Evolutionary conservation across 129 eudicot genomes (phyloP).

Genomic region (Sambucus nigra): DNA sequence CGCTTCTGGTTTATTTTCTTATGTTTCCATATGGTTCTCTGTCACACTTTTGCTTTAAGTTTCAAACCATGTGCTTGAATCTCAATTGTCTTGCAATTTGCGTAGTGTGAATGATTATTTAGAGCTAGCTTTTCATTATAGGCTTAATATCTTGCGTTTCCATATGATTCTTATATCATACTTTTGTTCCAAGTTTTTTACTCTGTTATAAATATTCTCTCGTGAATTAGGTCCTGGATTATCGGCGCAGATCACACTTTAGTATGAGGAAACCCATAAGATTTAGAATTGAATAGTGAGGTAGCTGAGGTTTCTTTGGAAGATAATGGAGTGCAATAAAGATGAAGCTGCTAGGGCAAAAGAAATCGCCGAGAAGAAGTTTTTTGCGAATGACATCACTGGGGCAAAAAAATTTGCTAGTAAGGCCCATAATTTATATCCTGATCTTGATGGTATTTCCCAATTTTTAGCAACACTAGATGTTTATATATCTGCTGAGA

Average conservation of each 20-base stretch:
- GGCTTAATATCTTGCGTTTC: not conserved
- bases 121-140: too few species aligned
- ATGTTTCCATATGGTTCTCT: too few species aligned
- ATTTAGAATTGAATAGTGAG: not conserved
- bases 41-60: too few species aligned
- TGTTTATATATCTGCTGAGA: conserved; percentile 57
- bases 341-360: conserved; percentile 86
- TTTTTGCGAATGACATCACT: conserved; percentile 43
- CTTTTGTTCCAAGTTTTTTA: too few species aligned
- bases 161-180: too few species aligned
- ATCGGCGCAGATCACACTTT: too few species aligned
- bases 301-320: not conserved
- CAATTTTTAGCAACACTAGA: conserved; percentile 60
- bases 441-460: conserved; percentile 75
- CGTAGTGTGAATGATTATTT: too few species aligned
- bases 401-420: conserved; percentile 77
- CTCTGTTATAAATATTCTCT: not conserved
- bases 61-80: too few species aligned
- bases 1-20: too few species aligned
- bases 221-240: not conserved
- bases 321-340: conserved; percentile 77
- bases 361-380: conserved; percentile 72
- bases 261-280: too few species aligned
- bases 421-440: conserved; percentile 70
- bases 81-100: too few species aligned